A percentile compares a stretch with the other conserved stretches of the same genome.
phyloP scores from a whole-genome alignment of 2,329 filamentous ascomycete species.

The Scorias spongiosa region DNA sequence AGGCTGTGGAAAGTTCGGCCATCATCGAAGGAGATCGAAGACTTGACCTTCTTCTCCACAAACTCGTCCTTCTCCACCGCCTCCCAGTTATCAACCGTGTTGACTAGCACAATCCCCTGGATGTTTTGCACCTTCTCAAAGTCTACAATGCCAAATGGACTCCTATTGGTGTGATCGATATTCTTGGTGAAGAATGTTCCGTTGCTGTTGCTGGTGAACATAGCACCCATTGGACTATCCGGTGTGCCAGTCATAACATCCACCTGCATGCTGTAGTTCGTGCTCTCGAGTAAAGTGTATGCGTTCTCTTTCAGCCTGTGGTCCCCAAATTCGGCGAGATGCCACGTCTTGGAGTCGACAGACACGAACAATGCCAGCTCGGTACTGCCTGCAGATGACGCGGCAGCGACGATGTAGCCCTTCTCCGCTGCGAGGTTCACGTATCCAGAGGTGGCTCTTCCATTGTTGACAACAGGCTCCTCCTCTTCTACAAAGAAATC shows the following conservation, averaged over 20 bases:
- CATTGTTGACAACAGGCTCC: constrained; percentile 55
- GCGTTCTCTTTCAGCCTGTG: constrained; percentile 73
- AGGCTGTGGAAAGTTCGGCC: constrained; percentile 70
- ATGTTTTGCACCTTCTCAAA: constrained; percentile 90
- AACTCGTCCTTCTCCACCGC: constrained; percentile 43
- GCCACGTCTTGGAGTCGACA: constrained; percentile 71
- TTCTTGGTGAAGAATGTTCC: constrained; percentile 92
- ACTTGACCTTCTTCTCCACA: constrained; percentile 52
- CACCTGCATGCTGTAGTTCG: constrained; percentile 94
- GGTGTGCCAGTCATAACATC: constrained; percentile 59
- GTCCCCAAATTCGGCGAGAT: constrained; percentile 75
- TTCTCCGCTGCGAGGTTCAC: constrained; percentile 73
- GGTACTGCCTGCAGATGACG: constrained; percentile 61
- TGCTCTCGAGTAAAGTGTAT: constrained; percentile 89
- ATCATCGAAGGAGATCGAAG: constrained; percentile 87
- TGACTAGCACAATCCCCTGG: constrained; percentile 83
- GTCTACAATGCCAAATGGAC: constrained; percentile 61
- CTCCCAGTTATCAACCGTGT: constrained; percentile 74
- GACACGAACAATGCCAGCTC: constrained; percentile 89
- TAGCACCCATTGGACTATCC: constrained; percentile 58
- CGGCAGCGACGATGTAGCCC: constrained; percentile 72
- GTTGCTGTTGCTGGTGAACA: constrained; percentile 95
- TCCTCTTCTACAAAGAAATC: constrained; percentile 56
- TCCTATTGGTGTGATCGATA: constrained; percentile 81
- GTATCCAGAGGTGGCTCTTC: constrained; percentile 61